These are phyloP conservation scores for Neofusicoccum cordaticola DNA, from an alignment of 2,329 filamentous ascomycete genomes.

Conservation along the genomic window DNA sequence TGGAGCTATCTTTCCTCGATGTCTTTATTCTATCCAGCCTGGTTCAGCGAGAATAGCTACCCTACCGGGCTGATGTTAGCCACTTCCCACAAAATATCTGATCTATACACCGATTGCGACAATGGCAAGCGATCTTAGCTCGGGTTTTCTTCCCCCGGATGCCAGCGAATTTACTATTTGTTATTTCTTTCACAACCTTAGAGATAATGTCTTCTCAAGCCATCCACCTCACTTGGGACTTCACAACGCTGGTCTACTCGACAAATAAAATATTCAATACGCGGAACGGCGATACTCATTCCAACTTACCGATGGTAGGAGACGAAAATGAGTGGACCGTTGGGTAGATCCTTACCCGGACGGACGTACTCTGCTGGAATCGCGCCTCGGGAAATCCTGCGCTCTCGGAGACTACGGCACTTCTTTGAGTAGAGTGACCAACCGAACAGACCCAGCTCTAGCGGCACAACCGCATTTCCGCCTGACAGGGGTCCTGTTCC, in stretches of 20 bases:
- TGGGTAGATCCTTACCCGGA: neutral
- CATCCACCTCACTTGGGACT: neutral
- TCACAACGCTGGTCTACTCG: neutral
- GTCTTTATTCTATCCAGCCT: neutral
- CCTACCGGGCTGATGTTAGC: neutral
- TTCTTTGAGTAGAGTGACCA: neutral
- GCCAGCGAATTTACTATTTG: neutral
- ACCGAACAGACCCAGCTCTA: neutral
- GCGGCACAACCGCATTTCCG: neutral
- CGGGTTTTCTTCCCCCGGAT: neutral
- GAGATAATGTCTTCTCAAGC: neutral
- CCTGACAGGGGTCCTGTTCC: neutral
- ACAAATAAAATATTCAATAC: neutral
- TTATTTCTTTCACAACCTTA: neutral
- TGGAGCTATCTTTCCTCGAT: neutral
- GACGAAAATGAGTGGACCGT: constrained; percentile 4
- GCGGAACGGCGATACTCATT: neutral
- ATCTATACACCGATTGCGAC: neutral
- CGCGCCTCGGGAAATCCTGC: neutral
- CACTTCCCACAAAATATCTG: neutral
- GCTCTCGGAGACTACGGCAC: neutral
- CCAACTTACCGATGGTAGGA: neutral
- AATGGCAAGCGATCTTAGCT: neutral
- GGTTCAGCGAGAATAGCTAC: neutral
- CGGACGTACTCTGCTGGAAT: neutral